Conservation (phyloP, 1,139 yeast species). For the Lizanozyma gosingica region DNA sequence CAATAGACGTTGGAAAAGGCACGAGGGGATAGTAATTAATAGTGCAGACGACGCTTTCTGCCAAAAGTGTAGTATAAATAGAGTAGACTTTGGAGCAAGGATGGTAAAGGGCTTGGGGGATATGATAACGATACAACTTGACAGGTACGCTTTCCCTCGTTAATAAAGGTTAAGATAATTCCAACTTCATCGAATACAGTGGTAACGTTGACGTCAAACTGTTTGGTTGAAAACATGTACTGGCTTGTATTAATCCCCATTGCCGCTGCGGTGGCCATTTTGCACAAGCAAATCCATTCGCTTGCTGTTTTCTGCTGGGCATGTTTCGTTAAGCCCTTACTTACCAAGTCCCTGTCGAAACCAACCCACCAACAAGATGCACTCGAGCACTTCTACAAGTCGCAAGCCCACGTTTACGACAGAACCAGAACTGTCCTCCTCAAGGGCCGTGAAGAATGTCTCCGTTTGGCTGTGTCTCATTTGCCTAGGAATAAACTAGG, state of each 20-base stretch:
- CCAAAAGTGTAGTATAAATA: too few species aligned
- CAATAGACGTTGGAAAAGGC: neutral
- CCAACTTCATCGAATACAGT: too few species aligned
- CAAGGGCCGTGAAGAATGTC: slow-evolving; percentile 63
- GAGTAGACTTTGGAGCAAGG: too few species aligned
- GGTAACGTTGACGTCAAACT: too few species aligned
- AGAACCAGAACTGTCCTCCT: slow-evolving; percentile 54
- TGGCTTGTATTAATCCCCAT: neutral
- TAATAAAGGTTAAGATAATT: too few species aligned
- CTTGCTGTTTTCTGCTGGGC: slow-evolving; percentile 35
- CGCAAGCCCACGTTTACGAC: slow-evolving; percentile 72
- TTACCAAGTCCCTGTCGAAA: slow-evolving; percentile 28
- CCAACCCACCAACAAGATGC: slow-evolving; percentile 51
- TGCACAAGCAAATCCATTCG: slow-evolving; percentile 21
- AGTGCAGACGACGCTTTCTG: too few species aligned
- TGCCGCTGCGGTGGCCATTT: slow-evolving; percentile 11
- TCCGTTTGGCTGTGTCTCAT: slow-evolving; percentile 52
- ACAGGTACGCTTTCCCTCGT: too few species aligned
- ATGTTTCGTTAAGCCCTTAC: slow-evolving; percentile 66
- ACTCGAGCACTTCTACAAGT: slow-evolving; percentile 62
- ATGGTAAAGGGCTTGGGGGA: too few species aligned
- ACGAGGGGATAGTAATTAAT: neutral
- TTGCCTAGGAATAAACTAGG: slow-evolving; percentile 11
- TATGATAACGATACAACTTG: too few species aligned
- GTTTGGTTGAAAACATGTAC: neutral